Evolutionary conservation across 768 basidiomycete genomes (phyloP).

Genomic region (Calocera viscosa): DNA sequence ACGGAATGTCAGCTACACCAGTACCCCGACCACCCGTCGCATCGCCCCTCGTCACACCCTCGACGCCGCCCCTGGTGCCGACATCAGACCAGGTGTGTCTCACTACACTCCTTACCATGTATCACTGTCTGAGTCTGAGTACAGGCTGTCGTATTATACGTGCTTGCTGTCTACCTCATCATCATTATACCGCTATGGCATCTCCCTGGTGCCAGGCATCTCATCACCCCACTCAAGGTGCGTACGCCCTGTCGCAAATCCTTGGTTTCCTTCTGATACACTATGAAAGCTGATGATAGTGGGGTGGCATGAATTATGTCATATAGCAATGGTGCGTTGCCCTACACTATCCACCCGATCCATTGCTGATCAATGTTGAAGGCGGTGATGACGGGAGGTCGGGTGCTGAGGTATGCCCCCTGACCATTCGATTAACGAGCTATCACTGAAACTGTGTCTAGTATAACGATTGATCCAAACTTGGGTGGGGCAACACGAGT

Average conservation of each 20-base stretch:
- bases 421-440: background rate
- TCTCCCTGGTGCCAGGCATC: constrained; percentile 61
- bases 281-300: constrained; percentile 52
- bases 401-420: constrained; percentile 39
- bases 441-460: background rate
- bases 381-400: constrained; percentile 71
- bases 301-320: constrained; percentile 80
- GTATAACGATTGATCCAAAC: constrained; percentile 71
- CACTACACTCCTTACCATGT: background rate
- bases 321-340: constrained; percentile 55
- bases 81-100: constrained; percentile 5
- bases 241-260: background rate
- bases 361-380: constrained; percentile 23
- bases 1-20: background rate
- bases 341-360: constrained; percentile 6
- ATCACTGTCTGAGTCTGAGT: background rate
- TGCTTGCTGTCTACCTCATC: constrained; percentile 64
- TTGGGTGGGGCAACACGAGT: constrained; percentile 48
- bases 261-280: background rate
- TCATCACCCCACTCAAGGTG: constrained; percentile 60
- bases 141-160: constrained; percentile 15
- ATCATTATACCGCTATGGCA: constrained; percentile 82
- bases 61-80: background rate
- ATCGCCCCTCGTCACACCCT: background rate
- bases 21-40: background rate